Conservation (phyloP, 495 filamentous ascomycete genomes). For the Neurospora pannonica region DNA sequence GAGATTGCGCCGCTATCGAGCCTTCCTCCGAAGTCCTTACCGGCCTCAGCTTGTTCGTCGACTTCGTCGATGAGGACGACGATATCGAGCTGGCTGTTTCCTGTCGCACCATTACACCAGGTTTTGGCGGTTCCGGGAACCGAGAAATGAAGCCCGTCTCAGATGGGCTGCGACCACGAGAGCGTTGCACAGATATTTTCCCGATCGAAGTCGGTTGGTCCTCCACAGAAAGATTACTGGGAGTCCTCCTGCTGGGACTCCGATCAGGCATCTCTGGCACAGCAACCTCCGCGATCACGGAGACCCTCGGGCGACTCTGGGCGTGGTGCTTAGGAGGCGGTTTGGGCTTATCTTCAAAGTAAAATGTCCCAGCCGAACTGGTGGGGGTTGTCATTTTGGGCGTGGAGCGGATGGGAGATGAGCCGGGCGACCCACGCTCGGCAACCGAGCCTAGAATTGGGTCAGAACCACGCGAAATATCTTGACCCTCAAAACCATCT, state of each 20-base stretch:
- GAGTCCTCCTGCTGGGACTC: constrained; percentile 23
- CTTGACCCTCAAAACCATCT: not conserved
- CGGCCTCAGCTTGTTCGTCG: constrained; percentile 35
- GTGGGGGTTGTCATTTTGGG: constrained; percentile 27
- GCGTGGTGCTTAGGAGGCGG: constrained; percentile 13
- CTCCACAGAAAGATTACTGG: constrained; percentile 13
- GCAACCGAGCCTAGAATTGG: constrained; percentile 4
- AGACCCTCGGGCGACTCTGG: not conserved
- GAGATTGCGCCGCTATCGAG: constrained; percentile 20
- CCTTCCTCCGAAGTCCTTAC: constrained; percentile 43
- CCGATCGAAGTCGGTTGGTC: constrained; percentile 24
- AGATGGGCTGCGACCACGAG: constrained; percentile 12
- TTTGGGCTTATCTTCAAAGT: constrained; percentile 22
- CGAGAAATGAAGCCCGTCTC: constrained; percentile 4
- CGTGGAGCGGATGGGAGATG: constrained; percentile 12
- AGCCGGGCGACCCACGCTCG: constrained; percentile 8
- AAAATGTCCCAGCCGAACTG: constrained; percentile 13
- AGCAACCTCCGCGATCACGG: not conserved
- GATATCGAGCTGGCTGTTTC: constrained; percentile 18
- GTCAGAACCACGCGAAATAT: not conserved
- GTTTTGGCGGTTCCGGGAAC: constrained; percentile 6
- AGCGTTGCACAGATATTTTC: constrained; percentile 21
- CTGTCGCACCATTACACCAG: not conserved
- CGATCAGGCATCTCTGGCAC: constrained; percentile 22
- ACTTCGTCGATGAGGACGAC: constrained; percentile 33